Base-by-base conservation (phyloP, 495 filamentous ascomycete species). In the Xanthoparmelia taractica region DNA sequence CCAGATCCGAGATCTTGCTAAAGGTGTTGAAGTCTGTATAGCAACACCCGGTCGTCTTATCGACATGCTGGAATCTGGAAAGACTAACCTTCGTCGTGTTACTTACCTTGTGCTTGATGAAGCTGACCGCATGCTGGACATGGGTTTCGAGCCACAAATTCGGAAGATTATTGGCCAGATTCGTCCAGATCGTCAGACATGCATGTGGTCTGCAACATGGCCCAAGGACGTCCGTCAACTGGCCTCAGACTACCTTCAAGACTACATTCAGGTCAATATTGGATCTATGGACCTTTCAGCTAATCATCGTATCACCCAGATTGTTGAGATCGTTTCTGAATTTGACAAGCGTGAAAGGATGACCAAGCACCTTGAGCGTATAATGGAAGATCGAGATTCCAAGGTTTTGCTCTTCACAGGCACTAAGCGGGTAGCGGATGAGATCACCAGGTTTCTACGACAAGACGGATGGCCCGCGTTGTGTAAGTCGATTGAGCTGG, bases 181-280 rank as follows among this genome's bases (percentile, higher is more conserved):
- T 79, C 91, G 94, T 67, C 94, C 94, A 64, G 94, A 98, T 74
- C 89, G 94, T 82, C 94, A 98, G 71, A 98, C 94, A 65, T 96
- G 92, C 85, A 98, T 98, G 94, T 98, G 94, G 94, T 98, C 94
- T 63, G 94, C 94, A 69, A 98, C 94, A 11, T 98, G 94, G 94
- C 94, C 94, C 66, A 98, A 97, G 85, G 94, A 98, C 74, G 93
- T 98, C 68, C 92, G 94, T 69, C 88, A 90, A 72, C 81, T 97
- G 63, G 94, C 94, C n/a, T 82, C 88, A 38, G 94, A 98, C 73
- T 98, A 95, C 82, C 83, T 96, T 68, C 87, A 87, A 70, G 87
- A 98, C 72, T 97, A 93, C 78, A 98, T 98, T 71, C 94, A 98
- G 78, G 94, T 97, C 75, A 98, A 97, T 79, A 93, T 98, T 74